A percentile compares a stretch with the other conserved stretches of the same genome.
Conservation (phyloP, 2,329 filamentous ascomycete species). For the Apiospora pterosperma region DNA sequence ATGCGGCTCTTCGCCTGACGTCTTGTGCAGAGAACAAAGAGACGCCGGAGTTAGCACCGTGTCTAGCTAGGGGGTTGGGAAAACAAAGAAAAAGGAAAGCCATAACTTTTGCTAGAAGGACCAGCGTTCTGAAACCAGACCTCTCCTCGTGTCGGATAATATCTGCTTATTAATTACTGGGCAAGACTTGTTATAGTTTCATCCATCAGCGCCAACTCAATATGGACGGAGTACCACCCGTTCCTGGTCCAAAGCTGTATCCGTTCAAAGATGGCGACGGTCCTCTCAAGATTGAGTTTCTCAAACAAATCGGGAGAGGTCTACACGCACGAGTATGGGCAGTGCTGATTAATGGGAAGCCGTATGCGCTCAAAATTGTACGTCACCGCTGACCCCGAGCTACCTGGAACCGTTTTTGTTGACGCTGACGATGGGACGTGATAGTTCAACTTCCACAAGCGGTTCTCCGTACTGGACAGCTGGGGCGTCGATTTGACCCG, state of each 20-base stretch:
- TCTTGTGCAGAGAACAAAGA: neutral
- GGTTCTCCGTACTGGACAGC: rapidly evolving
- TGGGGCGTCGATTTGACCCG: neutral
- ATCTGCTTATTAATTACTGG: neutral
- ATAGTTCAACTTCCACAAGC: neutral
- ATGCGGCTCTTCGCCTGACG: neutral
- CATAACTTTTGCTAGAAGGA: neutral
- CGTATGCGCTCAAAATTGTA: conserved; percentile 7
- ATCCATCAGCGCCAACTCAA: neutral
- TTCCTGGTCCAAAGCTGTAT: conserved; percentile 1
- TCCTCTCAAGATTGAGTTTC: neutral
- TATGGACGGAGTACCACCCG: neutral
- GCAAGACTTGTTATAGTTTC: neutral
- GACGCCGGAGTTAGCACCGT: neutral
- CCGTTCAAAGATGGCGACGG: neutral
- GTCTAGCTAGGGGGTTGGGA: neutral
- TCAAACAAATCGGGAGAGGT: neutral
- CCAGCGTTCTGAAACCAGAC: neutral
- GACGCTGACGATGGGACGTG: neutral
- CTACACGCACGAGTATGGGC: neutral
- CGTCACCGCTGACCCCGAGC: neutral
- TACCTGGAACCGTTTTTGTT: neutral
- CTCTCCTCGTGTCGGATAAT: neutral
- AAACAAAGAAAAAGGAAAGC: neutral
- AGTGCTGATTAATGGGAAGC: conserved; percentile 1